phyloP scores from a whole-genome alignment of 2,329 filamentous ascomycete species.

The Phaeosphaeriaceae sp. region DNA sequence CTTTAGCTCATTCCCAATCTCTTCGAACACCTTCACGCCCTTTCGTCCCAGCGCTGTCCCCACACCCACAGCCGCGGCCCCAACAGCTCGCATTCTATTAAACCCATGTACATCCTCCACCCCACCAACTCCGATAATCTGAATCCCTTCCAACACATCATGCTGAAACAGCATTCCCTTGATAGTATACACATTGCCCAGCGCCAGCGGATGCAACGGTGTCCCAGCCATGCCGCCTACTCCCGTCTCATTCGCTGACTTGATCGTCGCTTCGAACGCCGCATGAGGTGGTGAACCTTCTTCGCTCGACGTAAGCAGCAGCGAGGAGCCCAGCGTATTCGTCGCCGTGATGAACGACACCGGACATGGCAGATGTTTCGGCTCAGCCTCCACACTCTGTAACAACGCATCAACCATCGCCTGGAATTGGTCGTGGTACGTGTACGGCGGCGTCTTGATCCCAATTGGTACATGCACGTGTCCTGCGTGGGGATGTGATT shows the following conservation, averaged over 20 bases:
- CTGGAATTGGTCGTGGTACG: slow-evolving; percentile 70
- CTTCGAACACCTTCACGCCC: slow-evolving; percentile 68
- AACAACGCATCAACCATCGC: slow-evolving; percentile 62
- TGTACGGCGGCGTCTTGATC: slow-evolving; percentile 80
- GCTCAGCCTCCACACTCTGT: slow-evolving; percentile 28
- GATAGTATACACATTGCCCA: slow-evolving; percentile 79
- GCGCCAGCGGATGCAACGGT: slow-evolving; percentile 73
- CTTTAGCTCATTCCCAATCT: slow-evolving; percentile 53
- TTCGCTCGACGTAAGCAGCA: slow-evolving; percentile 58
- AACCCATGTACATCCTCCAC: slow-evolving; percentile 70
- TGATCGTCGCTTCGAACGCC: slow-evolving; percentile 49
- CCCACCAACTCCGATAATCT: slow-evolving; percentile 75
- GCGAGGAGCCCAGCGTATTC: slow-evolving; percentile 74
- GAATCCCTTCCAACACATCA: slow-evolving; percentile 59
- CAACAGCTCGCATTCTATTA: slow-evolving; percentile 67
- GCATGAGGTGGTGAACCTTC: slow-evolving; percentile 7
- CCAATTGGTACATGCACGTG: slow-evolving; percentile 59
- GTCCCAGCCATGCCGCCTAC: slow-evolving; percentile 77
- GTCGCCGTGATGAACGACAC: slow-evolving; percentile 75
- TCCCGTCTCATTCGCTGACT: slow-evolving; percentile 61
- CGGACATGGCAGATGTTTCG: slow-evolving; percentile 38
- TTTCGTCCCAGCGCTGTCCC: slow-evolving; percentile 72
- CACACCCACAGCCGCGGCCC: slow-evolving; percentile 69
- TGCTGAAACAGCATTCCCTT: slow-evolving; percentile 63
- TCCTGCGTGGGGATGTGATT: slow-evolving; percentile 26